A percentile compares a stretch with the other conserved stretches of the same genome.
Evolutionary conservation across 768 basidiomycete genomes (phyloP).

Genomic region (Lentinula lateritia): DNA sequence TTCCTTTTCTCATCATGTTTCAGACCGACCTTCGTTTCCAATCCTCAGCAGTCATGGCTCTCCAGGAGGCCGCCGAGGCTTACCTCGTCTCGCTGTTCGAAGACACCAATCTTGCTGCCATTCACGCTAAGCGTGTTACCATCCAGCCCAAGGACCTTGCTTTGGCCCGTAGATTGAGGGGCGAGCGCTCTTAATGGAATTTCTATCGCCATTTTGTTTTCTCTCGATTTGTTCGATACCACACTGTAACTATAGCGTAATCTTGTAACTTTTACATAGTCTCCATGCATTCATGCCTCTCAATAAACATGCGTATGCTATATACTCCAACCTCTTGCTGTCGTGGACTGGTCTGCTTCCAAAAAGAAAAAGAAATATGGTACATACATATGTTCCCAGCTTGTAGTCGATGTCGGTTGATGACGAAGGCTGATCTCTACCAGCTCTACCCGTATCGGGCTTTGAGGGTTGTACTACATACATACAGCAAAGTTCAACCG

Average conservation of each 20-base stretch:
- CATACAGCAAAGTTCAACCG: no score
- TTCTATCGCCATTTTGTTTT: constrained; percentile 4
- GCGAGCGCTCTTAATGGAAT: constrained; percentile 59
- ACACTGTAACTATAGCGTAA: background rate
- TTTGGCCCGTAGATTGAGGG: constrained; percentile 72
- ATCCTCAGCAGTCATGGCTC: constrained; percentile 82
- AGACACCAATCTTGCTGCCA: constrained; percentile 80
- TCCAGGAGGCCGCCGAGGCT: constrained; percentile 83
- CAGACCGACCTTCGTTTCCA: constrained; percentile 85
- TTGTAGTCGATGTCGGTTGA: no score
- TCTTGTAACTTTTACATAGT: background rate
- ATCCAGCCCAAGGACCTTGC: constrained; percentile 86
- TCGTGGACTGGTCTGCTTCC: no score
- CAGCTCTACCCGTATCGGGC: no score
- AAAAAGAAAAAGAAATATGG: no score
- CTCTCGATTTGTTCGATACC: constrained; percentile 12
- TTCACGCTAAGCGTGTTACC: constrained; percentile 82
- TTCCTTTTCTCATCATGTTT: constrained; percentile 3
- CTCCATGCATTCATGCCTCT: no score
- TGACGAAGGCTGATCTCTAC: no score
- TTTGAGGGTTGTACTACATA: no score
- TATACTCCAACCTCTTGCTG: no score
- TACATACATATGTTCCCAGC: no score
- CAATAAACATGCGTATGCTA: no score
- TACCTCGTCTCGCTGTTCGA: constrained; percentile 77